Percentiles rank a stretch among this genome's conserved stretches.
Conservation (phyloP, 176 grass and related monocot species). For the Saccharum spontaneum region DNA sequence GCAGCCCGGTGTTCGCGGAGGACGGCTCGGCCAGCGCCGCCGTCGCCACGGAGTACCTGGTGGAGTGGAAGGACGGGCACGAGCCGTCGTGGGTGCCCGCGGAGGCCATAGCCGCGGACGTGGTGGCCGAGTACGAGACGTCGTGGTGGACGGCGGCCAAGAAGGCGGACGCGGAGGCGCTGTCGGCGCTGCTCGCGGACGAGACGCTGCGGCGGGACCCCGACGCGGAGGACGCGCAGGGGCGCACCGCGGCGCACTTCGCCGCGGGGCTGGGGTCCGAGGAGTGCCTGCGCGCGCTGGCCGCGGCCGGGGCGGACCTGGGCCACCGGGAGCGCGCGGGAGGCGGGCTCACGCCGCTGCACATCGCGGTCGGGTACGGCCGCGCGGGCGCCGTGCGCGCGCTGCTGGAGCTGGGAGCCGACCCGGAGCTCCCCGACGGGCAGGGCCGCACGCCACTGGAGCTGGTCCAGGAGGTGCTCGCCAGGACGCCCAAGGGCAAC, state of each 20-base stretch:
- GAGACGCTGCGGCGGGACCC: slow-evolving; percentile 62
- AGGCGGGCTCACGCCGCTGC: slow-evolving; percentile 76
- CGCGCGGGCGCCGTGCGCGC: slow-evolving; percentile 51
- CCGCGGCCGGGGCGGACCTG: slow-evolving; percentile 61
- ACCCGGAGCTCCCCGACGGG: slow-evolving; percentile 56
- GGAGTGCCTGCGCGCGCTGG: slow-evolving; percentile 69
- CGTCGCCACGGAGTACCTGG: slow-evolving; percentile 67
- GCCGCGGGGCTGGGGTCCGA: slow-evolving; percentile 74
- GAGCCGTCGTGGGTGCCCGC: slow-evolving; percentile 67
- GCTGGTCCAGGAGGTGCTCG: slow-evolving; percentile 70
- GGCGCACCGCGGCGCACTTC: slow-evolving; percentile 86
- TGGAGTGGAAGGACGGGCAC: slow-evolving; percentile 92
- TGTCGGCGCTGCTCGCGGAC: slow-evolving; percentile 58
- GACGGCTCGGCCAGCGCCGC: slow-evolving; percentile 60
- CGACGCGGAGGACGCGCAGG: slow-evolving; percentile 73
- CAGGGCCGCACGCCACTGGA: slow-evolving; percentile 63
- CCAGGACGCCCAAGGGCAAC: slow-evolving; percentile 63
- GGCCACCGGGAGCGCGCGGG: slow-evolving; percentile 52
- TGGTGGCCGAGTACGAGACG: slow-evolving; percentile 81
- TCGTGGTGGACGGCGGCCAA: slow-evolving; percentile 86
- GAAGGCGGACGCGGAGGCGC: slow-evolving; percentile 57
- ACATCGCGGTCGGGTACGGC: slow-evolving; percentile 76
- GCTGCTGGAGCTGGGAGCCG: slow-evolving; percentile 70
- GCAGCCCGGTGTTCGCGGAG: slow-evolving; percentile 54
- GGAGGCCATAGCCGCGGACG: slow-evolving; percentile 72